Base-by-base conservation (phyloP, 257 asterid genomes). In the Nicotiana benthamiana region DNA sequence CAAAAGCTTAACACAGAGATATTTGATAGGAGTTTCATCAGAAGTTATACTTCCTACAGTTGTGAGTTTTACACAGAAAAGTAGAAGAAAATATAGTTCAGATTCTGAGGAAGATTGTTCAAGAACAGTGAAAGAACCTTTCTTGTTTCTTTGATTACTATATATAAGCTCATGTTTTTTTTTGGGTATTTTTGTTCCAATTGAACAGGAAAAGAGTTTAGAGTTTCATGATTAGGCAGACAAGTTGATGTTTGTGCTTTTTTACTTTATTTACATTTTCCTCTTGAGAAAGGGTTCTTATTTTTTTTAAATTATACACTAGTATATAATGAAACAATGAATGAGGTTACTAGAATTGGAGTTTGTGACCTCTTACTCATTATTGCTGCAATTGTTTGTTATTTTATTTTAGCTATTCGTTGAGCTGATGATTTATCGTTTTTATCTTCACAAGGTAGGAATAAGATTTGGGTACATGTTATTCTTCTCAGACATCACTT, bases 11-110 rank as follows among this genome's bases (percentile, higher is more conserved):
- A 86, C 92, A 4, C 77, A 60, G 4, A 80, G 83, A 24, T 86
- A 81, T 81, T 85, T 85, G 34, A 40, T 85, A 57, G 90, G 92
- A 68, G n/a, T 61, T 22, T 84, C 89, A 10, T 15, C 16, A 15
- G 77, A 80, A 77, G 86, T 82, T 15, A 54, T 20, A 4, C 84
- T 85, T 78, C 87, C 84, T 0, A 26, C 86, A 0, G 77, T 80
- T 34, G 82, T 81, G 34, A 80, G 70, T 61, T 61, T 53, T 27
- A 61, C 40, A 40, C 63, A 62, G 78, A 80, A 20, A 59, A 61
- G 46, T 66, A 61, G 27, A 16, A 68, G 28, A 20, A 67, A 9
- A 3, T 24, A n/a, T 24, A 24, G 59, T 24, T 63, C 46, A 56
- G 68, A 59, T 65, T 26, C 28, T 60, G 79, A 61, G 17, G 40